phyloP scores from a whole-genome alignment of 164 flowering plant genomes.

The Chimonanthus salicifolius region DNA sequence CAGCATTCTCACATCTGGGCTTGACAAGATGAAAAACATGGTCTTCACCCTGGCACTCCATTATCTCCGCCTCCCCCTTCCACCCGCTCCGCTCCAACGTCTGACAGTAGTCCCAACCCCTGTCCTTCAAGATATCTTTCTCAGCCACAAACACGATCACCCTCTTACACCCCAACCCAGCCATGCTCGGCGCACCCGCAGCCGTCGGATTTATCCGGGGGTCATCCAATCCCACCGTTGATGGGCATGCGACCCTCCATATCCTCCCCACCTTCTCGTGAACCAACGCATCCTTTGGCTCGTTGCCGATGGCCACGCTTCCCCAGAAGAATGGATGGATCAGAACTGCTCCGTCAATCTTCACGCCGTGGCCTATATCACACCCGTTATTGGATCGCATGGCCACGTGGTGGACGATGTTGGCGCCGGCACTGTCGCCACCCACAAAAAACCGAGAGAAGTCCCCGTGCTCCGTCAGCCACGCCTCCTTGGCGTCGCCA shows the following conservation, averaged over 20 bases:
- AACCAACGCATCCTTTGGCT: neutral
- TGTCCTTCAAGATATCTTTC: constrained; percentile 26
- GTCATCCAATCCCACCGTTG: constrained; percentile 17
- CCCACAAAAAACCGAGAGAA: constrained; percentile 5
- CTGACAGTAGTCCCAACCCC: constrained; percentile 26
- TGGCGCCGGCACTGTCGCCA: constrained; percentile 18
- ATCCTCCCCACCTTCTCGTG: neutral
- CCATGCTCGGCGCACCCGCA: constrained; percentile 16
- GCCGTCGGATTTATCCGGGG: constrained; percentile 21
- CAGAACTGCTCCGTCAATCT: neutral
- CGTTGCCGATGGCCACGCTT: neutral
- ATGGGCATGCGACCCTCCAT: constrained; percentile 20
- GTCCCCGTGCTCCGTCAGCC: constrained; percentile 15
- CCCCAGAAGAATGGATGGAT: constrained; percentile 7
- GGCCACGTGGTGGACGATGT: neutral
- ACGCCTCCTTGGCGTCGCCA: constrained; percentile 7
- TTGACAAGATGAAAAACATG: constrained; percentile 37
- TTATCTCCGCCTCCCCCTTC: constrained; percentile 29
- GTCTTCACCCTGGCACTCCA: constrained; percentile 27
- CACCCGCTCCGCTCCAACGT: constrained; percentile 28
- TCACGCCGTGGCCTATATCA: neutral
- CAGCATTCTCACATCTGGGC: constrained; percentile 14
- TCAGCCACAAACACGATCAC: constrained; percentile 37
- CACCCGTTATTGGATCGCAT: neutral
- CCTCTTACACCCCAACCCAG: constrained; percentile 15